phyloP scores from a whole-genome alignment of 208 protist genomes.

The Entamoeba histolytica region DNA sequence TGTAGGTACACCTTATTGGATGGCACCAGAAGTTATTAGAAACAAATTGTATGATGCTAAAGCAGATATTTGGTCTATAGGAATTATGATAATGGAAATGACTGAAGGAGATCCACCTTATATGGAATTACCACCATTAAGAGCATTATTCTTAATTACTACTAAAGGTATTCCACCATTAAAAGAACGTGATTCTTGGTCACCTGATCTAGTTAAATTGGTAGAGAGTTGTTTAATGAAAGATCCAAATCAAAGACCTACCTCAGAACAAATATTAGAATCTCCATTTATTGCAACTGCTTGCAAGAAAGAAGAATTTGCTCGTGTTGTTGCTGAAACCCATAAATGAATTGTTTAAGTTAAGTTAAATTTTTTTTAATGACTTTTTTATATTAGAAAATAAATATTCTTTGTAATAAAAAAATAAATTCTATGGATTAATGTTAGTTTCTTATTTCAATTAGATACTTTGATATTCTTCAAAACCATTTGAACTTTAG shows the following conservation, averaged over 20 bases:
- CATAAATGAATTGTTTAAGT: neutral
- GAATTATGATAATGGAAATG: conserved; percentile 60
- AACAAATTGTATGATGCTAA: neutral
- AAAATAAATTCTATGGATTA: no score
- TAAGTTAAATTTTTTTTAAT: no score
- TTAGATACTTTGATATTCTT: no score
- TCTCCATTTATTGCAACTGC: conserved; percentile 5
- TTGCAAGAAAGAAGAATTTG: neutral
- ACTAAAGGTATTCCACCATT: neutral
- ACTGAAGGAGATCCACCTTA: conserved; percentile 46
- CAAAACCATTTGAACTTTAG: no score
- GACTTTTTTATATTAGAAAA: no score
- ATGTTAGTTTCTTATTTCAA: no score
- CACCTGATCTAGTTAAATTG: conserved; percentile 21
- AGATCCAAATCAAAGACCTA: conserved; percentile 17
- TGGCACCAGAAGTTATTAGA: conserved; percentile 33
- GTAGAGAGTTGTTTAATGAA: conserved; percentile 18
- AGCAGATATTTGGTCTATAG: conserved; percentile 43
- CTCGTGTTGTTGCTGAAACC: neutral
- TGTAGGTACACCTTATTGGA: conserved; percentile 61
- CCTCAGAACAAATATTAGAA: conserved; percentile 17
- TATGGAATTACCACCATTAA: neutral
- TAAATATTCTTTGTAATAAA: no score
- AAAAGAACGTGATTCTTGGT: conserved; percentile 19
- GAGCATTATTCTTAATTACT: neutral